Conservation (phyloP, 148 eudicot genomes). For the Nyssa sinensis region DNA sequence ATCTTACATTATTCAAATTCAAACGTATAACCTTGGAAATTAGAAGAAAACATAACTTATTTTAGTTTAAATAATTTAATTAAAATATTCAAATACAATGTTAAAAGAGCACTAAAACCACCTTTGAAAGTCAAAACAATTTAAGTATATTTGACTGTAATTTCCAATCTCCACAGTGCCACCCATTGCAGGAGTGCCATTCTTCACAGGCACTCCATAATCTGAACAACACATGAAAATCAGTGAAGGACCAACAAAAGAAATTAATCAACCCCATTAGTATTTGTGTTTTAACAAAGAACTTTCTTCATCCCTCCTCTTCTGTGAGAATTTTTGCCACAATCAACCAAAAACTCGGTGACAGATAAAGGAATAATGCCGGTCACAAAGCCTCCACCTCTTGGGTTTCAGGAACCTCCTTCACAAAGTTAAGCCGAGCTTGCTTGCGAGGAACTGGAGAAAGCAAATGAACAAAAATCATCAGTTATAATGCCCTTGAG, state of each 20-base stretch:
- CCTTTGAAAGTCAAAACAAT: not conserved
- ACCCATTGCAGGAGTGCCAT: not conserved
- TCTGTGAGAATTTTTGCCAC: not conserved
- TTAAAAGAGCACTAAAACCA: not conserved
- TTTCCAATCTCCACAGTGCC: slow-evolving; percentile 10
- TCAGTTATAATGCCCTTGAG: not conserved
- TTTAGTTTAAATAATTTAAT: no score
- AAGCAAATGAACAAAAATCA: not conserved
- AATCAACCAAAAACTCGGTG: not conserved
- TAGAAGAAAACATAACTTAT: not conserved
- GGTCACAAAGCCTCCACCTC: slow-evolving; percentile 40
- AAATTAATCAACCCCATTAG: not conserved
- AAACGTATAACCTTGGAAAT: no score
- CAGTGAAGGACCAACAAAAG: not conserved
- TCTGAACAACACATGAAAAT: not conserved
- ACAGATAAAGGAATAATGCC: not conserved
- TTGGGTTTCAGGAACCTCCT: slow-evolving; percentile 29
- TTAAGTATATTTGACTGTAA: not conserved
- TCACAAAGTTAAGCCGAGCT: slow-evolving; percentile 53
- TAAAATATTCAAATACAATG: not conserved
- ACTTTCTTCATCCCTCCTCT: not conserved
- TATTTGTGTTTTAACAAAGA: not conserved
- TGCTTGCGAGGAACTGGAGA: slow-evolving; percentile 56
- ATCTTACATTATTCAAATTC: no score
- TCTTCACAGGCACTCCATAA: not conserved